Evolutionary conservation across 257 asterid genomes (phyloP).

Genomic region (Rhazya stricta): DNA sequence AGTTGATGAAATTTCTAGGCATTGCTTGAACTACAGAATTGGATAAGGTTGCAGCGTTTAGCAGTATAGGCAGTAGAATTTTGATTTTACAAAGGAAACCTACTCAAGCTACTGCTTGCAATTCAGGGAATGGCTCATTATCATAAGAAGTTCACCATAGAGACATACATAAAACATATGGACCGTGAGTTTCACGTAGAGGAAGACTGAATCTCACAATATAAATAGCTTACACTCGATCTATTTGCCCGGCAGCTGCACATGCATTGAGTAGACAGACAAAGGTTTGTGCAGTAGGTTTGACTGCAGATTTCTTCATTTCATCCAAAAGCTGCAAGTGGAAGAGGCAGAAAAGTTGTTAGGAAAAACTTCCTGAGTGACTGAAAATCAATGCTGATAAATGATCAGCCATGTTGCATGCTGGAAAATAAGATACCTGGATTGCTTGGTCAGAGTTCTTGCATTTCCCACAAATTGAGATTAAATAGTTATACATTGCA

Average conservation of each 20-base stretch:
- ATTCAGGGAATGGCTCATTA: background rate
- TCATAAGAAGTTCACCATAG: background rate
- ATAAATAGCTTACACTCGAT: slow-evolving; percentile 69
- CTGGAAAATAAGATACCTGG: slow-evolving; percentile 41
- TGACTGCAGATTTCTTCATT: slow-evolving; percentile 83
- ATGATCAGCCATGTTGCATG: slow-evolving; percentile 5
- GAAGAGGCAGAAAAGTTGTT: slow-evolving; percentile 19
- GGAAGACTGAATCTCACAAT: background rate
- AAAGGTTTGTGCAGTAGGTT: slow-evolving; percentile 85
- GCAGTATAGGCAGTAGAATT: background rate
- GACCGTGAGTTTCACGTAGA: background rate
- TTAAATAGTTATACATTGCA: slow-evolving; percentile 73
- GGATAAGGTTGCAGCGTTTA: background rate
- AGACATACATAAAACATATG: background rate
- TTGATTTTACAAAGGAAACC: background rate
- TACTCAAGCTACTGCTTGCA: background rate
- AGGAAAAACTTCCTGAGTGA: slow-evolving; percentile 9
- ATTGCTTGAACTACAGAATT: background rate
- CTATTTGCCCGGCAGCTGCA: slow-evolving; percentile 81
- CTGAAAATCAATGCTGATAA: slow-evolving; percentile 7
- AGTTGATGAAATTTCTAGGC: background rate
- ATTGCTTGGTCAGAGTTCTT: slow-evolving; percentile 74
- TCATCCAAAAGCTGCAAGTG: slow-evolving; percentile 73
- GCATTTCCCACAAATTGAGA: slow-evolving; percentile 93
- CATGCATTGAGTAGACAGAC: slow-evolving; percentile 91